Evolutionary conservation across 2,329 filamentous ascomycete species (phyloP), one percentile per base, ranked within the genome.

Genomic region (Clarireedia hainanense): DNA sequence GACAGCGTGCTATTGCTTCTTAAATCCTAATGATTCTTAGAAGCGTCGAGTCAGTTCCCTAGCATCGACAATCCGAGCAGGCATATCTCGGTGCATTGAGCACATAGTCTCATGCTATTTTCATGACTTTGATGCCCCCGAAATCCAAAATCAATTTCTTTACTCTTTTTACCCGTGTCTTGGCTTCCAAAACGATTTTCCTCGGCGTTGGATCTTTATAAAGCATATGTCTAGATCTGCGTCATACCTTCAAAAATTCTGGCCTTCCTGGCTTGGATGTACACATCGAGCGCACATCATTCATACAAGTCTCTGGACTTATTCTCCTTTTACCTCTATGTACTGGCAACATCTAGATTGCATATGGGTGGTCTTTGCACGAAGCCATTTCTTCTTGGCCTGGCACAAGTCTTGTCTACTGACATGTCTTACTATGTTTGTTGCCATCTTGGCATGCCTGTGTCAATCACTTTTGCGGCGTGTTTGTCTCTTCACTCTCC

Each of bases 1-100:
- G 59, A 24, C 61, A 66, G 24, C 67, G 68, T 47, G 61, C 64
- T 27, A 66, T 70, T 59, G 66, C 67, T 54, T 70, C 67, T 53
- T 70, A 61, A 61, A 47, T 57, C 45, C 37, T 36, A 51, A n/a
- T 34, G 27, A 40, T 51, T 51, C 24, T 36, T 15, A 50, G 47
- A 55, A 24, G 52, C 36, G 52, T 55, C 48, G 50, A 26, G 45
- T 43, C 48, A 30, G 12, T 15, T 47, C 30, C 10, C n/a, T 52
- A 26, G 46, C 47, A 45, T 48, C 52, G 57, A 52, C 55, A 53
- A 50, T 24, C 50, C 46, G 43, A 51, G 50, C 50, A 56, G 47
- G 47, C 50, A 54, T 47, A 26, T 53, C 47, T 57, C 57, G 54
- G 52, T 30, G 47, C 52, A 50, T 47, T 45, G 52, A 50, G 47